A percentile compares a stretch with the other conserved stretches of the same genome.
phyloP scores from a whole-genome alignment of 1,284 basidiomycete genomes.

The Leucoagaricus sp. region DNA sequence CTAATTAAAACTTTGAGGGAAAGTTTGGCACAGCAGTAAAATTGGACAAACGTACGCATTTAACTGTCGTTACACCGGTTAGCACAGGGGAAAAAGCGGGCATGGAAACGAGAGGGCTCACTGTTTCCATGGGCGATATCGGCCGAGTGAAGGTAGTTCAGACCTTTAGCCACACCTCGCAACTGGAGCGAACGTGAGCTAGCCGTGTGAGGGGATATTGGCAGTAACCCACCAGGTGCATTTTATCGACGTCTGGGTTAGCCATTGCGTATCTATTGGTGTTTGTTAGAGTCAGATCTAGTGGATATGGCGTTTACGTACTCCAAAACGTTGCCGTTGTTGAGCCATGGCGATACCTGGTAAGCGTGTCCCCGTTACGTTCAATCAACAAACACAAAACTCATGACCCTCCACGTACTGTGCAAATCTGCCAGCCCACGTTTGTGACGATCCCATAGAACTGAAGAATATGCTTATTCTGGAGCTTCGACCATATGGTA shows the following conservation, averaged over 20 bases:
- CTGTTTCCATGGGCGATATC: conserved; percentile 57
- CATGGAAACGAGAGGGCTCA: conserved; percentile 30
- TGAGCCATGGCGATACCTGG: conserved; percentile 62
- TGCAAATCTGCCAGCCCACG: conserved; percentile 47
- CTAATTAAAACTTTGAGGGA: conserved; percentile 30
- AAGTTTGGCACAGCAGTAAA: too few relatives aligned
- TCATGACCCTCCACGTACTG: conserved; percentile 31
- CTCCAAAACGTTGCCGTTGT: conserved; percentile 55
- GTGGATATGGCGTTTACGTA: conserved; percentile 24
- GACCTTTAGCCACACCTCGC: conserved; percentile 48
- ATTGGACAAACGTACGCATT: conserved; percentile 51
- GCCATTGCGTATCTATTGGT: conserved; percentile 39
- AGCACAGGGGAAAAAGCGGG: not conserved
- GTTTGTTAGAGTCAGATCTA: not conserved
- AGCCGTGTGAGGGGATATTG: not conserved
- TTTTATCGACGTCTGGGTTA: conserved; percentile 37
- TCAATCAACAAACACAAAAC: not conserved
- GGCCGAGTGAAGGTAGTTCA: conserved; percentile 51
- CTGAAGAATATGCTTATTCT: conserved; percentile 48
- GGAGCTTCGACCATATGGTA: conserved; percentile 48
- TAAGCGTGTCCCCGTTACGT: too few relatives aligned
- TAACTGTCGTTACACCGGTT: conserved; percentile 34
- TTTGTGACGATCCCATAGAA: conserved; percentile 58
- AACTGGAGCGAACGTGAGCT: conserved; percentile 33
- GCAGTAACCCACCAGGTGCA: conserved; percentile 39